Conservation (phyloP, 1,284 basidiomycete species). For the Cutaneotrichosporon cyanovorans region DNA sequence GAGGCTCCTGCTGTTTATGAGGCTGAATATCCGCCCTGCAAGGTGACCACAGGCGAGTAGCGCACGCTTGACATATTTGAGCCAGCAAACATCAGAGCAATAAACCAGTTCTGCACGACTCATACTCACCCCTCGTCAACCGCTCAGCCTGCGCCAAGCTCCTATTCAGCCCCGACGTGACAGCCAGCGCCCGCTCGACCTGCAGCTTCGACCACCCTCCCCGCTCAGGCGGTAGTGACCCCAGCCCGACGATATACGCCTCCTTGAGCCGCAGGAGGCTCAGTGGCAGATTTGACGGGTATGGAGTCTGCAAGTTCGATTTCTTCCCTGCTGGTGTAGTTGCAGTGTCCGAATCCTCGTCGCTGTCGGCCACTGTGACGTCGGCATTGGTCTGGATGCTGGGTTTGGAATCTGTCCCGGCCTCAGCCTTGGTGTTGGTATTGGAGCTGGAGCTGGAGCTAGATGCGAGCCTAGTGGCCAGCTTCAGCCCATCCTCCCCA, state of each 20-base stretch:
- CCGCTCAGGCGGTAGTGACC: conserved; percentile 19
- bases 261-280: conserved; percentile 41
- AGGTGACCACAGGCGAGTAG: too few species aligned
- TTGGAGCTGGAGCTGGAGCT: too few species aligned
- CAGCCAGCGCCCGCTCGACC: conserved; percentile 32
- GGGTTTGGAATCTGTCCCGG: too few species aligned
- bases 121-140: conserved; percentile 11
- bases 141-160: conserved; percentile 39
- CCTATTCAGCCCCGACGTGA: conserved; percentile 30
- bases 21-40: too few species aligned
- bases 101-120: too few species aligned
- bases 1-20: too few species aligned
- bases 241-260: conserved; percentile 37
- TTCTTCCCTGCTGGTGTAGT: conserved; percentile 17
- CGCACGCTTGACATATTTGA: too few species aligned
- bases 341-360: conserved; percentile 2
- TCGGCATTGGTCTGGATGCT: too few species aligned
- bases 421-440: too few species aligned
- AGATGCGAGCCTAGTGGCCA: too few species aligned
- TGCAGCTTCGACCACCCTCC: conserved; percentile 40
- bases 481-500: too few species aligned
- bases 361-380: neutral
- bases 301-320: conserved; percentile 34
- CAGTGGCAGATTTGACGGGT: conserved; percentile 41
- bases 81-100: too few species aligned